These are phyloP conservation scores for Candida germanica DNA, from an alignment of 805 yeast species.

Conservation along the genomic window DNA sequence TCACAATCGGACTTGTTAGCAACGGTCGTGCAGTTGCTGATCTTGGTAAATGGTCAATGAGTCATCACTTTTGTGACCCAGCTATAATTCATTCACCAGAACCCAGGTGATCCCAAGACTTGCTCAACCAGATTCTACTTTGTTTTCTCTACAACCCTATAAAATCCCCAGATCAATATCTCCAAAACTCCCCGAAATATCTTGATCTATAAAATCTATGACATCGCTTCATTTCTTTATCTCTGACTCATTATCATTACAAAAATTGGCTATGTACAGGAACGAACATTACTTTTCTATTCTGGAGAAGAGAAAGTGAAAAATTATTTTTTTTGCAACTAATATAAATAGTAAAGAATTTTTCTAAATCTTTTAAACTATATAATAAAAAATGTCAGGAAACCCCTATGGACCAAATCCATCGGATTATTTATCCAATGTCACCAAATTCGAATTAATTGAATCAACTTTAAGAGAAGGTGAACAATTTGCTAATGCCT, in stretches of 20 bases:
- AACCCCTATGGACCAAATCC: slow-evolving; percentile 98
- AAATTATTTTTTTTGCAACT: no score
- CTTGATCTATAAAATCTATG: no score
- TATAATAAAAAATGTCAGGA: slow-evolving; percentile 12
- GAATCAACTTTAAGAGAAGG: slow-evolving; percentile 98
- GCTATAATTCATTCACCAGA: no score
- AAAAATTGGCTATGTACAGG: slow-evolving; percentile 1
- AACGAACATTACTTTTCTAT: neutral
- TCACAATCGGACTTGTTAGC: neutral
- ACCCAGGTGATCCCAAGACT: no score
- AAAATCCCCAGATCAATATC: no score
- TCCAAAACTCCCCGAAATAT: no score
- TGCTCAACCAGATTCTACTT: no score
- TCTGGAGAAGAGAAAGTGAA: slow-evolving; percentile 6
- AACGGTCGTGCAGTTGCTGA: neutral
- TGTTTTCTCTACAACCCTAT: no score
- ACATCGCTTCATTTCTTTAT: no score
- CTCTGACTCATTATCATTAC: slow-evolving; percentile 10
- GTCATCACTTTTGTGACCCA: no score
- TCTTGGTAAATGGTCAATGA: slow-evolving; percentile 1
- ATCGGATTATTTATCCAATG: slow-evolving; percentile 86
- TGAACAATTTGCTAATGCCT: slow-evolving; percentile 97
- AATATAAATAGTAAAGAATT: no score
- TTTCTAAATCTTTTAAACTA: no score
- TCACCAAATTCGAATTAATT: slow-evolving; percentile 81